These are phyloP conservation scores for Nepenthes mirabilis DNA, from an alignment of 148 eudicot genomes.

Conservation along the genomic window DNA sequence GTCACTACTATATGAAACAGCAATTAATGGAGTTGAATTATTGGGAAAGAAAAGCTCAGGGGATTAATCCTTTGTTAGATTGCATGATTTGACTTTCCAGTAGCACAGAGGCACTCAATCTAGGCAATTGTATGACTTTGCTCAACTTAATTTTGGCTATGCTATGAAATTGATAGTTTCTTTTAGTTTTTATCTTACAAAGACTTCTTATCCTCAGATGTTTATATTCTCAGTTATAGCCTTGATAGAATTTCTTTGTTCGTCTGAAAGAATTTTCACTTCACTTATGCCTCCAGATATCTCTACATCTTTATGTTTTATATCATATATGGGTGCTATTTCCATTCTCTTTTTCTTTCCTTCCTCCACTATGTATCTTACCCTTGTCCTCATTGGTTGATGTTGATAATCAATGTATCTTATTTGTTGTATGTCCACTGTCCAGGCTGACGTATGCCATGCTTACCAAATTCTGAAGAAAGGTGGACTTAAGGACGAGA, in stretches of 20 bases:
- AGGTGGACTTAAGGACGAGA: constrained; percentile 55
- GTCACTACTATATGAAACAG: too few relatives aligned
- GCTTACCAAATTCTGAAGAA: constrained; percentile 54
- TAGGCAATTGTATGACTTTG: not conserved
- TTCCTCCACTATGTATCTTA: not conserved
- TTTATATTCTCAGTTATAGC: not conserved
- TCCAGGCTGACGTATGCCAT: constrained; percentile 52
- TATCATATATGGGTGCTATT: not conserved
- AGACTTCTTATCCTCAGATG: not conserved
- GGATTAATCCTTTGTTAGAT: too few relatives aligned
- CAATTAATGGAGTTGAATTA: too few relatives aligned
- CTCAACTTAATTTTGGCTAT: not conserved
- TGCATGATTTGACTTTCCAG: not conserved
- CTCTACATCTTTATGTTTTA: not conserved
- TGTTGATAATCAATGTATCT: not conserved
- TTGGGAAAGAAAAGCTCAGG: not conserved
- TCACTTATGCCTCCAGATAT: not conserved
- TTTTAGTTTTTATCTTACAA: not conserved
- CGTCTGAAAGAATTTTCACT: not conserved
- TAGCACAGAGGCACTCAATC: not conserved
- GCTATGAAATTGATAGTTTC: not conserved
- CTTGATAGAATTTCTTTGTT: not conserved
- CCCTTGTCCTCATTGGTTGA: not conserved
- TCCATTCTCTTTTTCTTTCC: not conserved
- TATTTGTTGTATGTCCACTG: not conserved